Conservation (phyloP, 768 basidiomycete species). For the Pulveroboletus sp. region DNA sequence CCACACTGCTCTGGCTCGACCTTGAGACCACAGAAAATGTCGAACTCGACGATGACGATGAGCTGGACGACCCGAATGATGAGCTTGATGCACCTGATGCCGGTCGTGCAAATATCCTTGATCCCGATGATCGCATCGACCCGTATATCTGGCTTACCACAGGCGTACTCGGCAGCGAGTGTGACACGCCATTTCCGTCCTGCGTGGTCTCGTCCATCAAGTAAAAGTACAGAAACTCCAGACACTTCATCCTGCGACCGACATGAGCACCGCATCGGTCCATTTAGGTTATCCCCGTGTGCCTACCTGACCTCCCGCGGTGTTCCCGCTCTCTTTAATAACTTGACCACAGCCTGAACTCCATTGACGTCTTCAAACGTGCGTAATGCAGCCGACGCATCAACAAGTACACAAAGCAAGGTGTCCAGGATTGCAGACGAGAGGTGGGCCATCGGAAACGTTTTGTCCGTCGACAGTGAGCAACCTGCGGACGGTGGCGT, state of each 20-base stretch:
- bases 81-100: conserved; percentile 15
- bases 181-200: conserved; percentile 13
- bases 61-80: conserved; percentile 23
- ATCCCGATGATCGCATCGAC: conserved; percentile 15
- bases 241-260: conserved; percentile 80
- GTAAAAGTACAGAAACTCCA: conserved; percentile 95
- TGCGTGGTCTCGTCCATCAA: conserved; percentile 73
- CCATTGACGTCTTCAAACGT: conserved; percentile 77
- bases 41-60: conserved; percentile 32
- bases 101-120: conserved; percentile 25
- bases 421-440: conserved; percentile 80
- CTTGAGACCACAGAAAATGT: conserved; percentile 40
- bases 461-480: conserved; percentile 21
- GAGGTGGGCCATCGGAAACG: conserved; percentile 39
- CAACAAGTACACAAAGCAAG: conserved; percentile 84
- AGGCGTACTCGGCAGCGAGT: conserved; percentile 35
- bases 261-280: conserved; percentile 1
- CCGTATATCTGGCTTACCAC: conserved; percentile 23
- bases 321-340: conserved; percentile 81
- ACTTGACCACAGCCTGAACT: conserved; percentile 79
- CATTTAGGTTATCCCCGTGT: conserved; percentile 45
- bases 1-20: conserved; percentile 25
- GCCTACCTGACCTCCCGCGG: conserved; percentile 84
- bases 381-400: conserved; percentile 71
- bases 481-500: conserved; percentile 11